These are phyloP conservation scores for Leccinum incarnatum DNA, from an alignment of 768 basidiomycete species.

Conservation along the genomic window DNA sequence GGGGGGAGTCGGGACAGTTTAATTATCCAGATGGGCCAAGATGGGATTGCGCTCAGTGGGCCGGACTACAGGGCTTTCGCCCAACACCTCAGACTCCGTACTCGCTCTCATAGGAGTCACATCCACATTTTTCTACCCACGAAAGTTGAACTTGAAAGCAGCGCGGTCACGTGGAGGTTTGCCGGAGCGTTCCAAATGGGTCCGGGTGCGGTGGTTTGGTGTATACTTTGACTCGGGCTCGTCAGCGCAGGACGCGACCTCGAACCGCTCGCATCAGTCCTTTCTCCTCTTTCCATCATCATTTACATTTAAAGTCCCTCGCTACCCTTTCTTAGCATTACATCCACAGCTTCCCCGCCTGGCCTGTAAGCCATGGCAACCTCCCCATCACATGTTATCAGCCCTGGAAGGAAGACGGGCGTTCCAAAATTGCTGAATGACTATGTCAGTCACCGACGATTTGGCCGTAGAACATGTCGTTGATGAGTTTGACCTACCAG, in stretches of 20 bases:
- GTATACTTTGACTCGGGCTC: conserved; percentile 22
- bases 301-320: conserved; percentile 13
- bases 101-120: no score
- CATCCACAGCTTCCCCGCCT: neutral
- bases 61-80: no score
- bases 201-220: conserved; percentile 21
- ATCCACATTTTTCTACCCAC: no score
- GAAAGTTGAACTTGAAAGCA: no score
- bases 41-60: no score
- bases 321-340: neutral
- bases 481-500: conserved; percentile 37
- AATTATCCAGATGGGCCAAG: no score
- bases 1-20: no score
- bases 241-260: conserved; percentile 39
- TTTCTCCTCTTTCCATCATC: conserved; percentile 9
- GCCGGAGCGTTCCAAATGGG: conserved; percentile 30
- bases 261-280: conserved; percentile 13
- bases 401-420: conserved; percentile 30
- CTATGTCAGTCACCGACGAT: conserved; percentile 44
- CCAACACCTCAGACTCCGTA: no score
- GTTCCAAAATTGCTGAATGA: conserved; percentile 60
- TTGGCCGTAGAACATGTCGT: neutral
- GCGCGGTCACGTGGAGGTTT: conserved; percentile 26
- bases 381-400: conserved; percentile 18
- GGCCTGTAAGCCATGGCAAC: conserved; percentile 20